A percentile compares a stretch with the other conserved stretches of the same genome.
Conservation (phyloP, 83 land plant species). For the Picea mariana region DNA sequence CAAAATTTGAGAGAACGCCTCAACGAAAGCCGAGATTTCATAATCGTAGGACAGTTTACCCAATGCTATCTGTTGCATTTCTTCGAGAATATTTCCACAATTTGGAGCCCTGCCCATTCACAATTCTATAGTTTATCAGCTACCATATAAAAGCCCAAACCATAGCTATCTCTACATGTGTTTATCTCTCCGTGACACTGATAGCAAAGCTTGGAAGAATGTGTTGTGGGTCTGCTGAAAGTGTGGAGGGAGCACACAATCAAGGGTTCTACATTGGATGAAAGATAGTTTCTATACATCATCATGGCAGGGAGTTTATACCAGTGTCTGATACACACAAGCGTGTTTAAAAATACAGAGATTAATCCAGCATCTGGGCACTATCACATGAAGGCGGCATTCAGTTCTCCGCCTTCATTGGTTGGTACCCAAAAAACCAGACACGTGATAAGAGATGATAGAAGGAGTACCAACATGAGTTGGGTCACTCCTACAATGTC, state of each 20-base stretch:
- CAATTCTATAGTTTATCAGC: no score
- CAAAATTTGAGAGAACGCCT: no score
- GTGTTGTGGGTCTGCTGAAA: not conserved
- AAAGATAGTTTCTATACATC: no score
- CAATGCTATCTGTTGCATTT: no score
- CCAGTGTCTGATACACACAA: not conserved
- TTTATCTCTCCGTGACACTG: no score
- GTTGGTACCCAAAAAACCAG: not conserved
- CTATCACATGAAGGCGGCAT: not conserved
- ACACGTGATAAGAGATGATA: not conserved
- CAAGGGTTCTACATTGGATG: not conserved
- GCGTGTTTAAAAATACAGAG: not conserved
- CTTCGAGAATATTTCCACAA: no score
- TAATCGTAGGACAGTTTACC: no score
- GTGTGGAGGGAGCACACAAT: not conserved
- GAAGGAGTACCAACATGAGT: not conserved
- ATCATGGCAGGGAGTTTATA: slow-evolving; percentile 5
- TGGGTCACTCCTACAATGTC: slow-evolving; percentile 1
- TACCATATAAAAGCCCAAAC: no score
- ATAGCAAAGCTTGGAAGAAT: not conserved
- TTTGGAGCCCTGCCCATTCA: no score
- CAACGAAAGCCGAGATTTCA: no score
- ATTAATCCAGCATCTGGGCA: no score
- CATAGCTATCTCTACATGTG: no score
- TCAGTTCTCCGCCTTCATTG: not conserved